These are phyloP conservation scores for Pseudogymnoascus sp. DNA, from an alignment of 2,329 filamentous ascomycete species.

Conservation along the genomic window DNA sequence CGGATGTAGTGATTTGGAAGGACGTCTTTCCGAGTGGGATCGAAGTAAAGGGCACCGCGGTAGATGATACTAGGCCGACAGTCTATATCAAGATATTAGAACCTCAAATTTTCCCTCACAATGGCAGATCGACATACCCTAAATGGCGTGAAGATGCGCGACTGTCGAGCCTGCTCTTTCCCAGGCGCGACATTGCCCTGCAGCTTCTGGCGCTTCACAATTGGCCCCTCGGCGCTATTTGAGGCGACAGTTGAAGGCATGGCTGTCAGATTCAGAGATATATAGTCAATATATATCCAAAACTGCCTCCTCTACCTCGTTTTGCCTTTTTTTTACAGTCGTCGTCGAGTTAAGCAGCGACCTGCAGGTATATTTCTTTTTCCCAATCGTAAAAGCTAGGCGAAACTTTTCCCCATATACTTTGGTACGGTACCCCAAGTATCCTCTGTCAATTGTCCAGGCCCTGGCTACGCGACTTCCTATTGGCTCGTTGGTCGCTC, in stretches of 20 bases:
- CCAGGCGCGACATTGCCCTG: constrained; percentile 33
- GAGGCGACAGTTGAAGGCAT: constrained; percentile 37
- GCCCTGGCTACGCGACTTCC: not conserved
- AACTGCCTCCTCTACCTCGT: constrained; percentile 31
- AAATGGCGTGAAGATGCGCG: constrained; percentile 88
- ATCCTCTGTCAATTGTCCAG: constrained; percentile 4
- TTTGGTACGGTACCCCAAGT: not conserved
- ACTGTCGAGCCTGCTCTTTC: constrained; percentile 42
- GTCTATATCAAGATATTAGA: constrained; percentile 51
- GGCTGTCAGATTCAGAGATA: constrained; percentile 13
- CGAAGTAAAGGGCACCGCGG: constrained; percentile 79
- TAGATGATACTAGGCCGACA: constrained; percentile 86
- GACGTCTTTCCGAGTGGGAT: constrained; percentile 86
- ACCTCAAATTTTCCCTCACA: not conserved
- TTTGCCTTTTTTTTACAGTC: constrained; percentile 2
- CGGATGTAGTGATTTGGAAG: constrained; percentile 94
- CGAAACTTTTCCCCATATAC: constrained; percentile 9
- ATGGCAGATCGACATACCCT: constrained; percentile 51
- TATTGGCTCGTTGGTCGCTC: not conserved
- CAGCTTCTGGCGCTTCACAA: constrained; percentile 71
- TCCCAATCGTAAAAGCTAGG: constrained; percentile 5
- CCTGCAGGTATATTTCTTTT: constrained; percentile 7
- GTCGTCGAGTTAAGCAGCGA: constrained; percentile 8
- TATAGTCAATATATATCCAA: constrained; percentile 20
- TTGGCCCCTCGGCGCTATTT: constrained; percentile 49